Evolutionary conservation across 768 basidiomycete genomes (phyloP), one percentile per base, ranked within the genome.

Genomic region (Mycena polygramma): DNA sequence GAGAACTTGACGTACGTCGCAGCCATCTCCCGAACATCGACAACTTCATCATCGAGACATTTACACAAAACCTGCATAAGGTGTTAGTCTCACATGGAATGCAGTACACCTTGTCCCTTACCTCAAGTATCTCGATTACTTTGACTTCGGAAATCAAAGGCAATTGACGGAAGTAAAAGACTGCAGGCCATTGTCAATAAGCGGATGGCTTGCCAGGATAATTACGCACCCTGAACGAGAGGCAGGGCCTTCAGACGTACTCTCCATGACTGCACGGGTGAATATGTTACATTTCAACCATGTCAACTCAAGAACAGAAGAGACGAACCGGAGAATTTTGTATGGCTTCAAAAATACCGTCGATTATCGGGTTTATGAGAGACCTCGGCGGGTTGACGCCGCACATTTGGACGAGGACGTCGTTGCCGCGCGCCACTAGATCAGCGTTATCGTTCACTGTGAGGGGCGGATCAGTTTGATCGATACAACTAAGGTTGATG

Each of bases 11-110:
- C 90, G 78, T 73, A 97, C 90, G 90, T 90, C 22, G 93, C 93
- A 24, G 94, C 94, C 89, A 94, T 95, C 81, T 96, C 93, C 49
- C 95, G 87, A 22, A 97, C 95, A 82, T 97, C 95, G 11, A 94
- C 90, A 19, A 95, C 91, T 71, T 95, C 94, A 77, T 97, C 95
- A 72, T 93, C 90, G 35, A 97, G 81, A 72, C 94, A 95, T 75
- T 89, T 84, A 72, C 92, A 94, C 6, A 97, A 83, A 43, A 94
- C 91, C 90, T 94, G 63, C 20, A 74, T n/a, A 53, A 22, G 26
- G 54, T 24, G 11, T 49, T 19, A 55, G 13, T 7, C 36, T 19
- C 7, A 8, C 37, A 62, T 43, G n/a, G 19, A 53, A 48, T 37
- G 36, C 57, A 3, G 36, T 36, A 48, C 11, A 41, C 35, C 49